Evolutionary conservation across 2,329 filamentous ascomycete genomes (phyloP), one percentile per base, ranked within the genome.

Genomic region (Aspergillus tubingensis): DNA sequence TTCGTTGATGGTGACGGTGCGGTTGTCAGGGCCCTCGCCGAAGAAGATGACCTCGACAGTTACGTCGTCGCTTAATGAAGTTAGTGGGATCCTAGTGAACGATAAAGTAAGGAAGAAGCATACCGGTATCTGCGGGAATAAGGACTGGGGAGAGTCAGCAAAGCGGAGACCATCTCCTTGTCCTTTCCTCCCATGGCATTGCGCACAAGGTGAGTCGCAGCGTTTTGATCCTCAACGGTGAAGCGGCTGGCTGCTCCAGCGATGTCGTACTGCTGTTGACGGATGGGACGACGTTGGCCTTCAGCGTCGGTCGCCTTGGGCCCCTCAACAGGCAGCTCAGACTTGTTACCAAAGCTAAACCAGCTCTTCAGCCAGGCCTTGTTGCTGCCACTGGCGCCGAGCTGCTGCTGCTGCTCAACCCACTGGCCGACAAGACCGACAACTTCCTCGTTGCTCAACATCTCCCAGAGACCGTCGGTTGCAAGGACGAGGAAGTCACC

Each of bases 21-120:
- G 92, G 30, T 85, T 90, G 74, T 88, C 88, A 56, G 88, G 72
- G 38, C 89, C 86, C 68, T 96, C 87, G 62, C 95, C 95, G 70
- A 99, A 99, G 84, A 99, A 99, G 72, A 99, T 96, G 62, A 99
- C 95, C 76, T 99, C 92, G 15, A 99, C 94, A 0, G 95, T 99
- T 64, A 99, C 80, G 74, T 99, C 95, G 74, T 99, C 95, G 67
- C 92, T 94, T 62, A 72, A 51, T 49, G 69, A 8, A 51, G 70
- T 70, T 62, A 62, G 62, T 32, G n/a, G 50, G 27, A n/a, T 27
- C 23, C 6, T 13, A 52, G 7, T 27, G 8, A n/a, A 48, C 36
- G 13, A n/a, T 4, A 50, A n/a, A 2, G 38, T 13, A 43, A 5
- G 21, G 27, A 30, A n/a, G 8, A 48, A 38, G 47, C 83, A 72